A percentile compares a stretch with the other conserved stretches of the same genome.
phyloP scores from a whole-genome alignment of 2,329 filamentous ascomycete species.

The Exophiala viscosa region DNA sequence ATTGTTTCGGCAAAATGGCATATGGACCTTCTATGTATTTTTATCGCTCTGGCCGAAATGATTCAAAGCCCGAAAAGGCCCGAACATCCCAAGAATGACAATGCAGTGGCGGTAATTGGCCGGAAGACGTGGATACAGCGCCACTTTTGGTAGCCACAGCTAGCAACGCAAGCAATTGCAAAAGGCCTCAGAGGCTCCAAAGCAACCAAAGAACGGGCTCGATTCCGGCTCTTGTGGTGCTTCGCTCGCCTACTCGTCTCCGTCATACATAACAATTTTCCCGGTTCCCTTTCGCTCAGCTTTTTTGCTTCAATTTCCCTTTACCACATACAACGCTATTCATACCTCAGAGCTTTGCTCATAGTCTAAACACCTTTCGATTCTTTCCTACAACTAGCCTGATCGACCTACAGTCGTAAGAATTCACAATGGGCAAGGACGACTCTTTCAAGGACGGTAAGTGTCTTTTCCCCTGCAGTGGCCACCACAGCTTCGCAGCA shows the following conservation, averaged over 20 bases:
- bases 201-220: not conserved
- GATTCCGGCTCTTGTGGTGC: constrained; percentile 7
- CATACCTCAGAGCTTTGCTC: constrained; percentile 14
- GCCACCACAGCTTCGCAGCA: constrained; percentile 22
- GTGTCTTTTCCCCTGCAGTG: constrained; percentile 5
- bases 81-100: constrained; percentile 10
- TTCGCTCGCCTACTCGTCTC: constrained; percentile 1
- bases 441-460: constrained; percentile 27
- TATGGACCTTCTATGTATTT: not conserved
- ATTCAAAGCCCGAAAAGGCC: constrained; percentile 9
- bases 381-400: constrained; percentile 9
- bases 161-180: constrained; percentile 7
- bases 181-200: not conserved
- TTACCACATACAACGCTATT: constrained; percentile 13
- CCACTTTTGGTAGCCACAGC: constrained; percentile 8
- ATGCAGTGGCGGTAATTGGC: constrained; percentile 15
- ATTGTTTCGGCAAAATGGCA: not conserved
- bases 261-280: constrained; percentile 21
- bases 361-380: constrained; percentile 2
- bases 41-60: not conserved
- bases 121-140: constrained; percentile 4
- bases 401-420: constrained; percentile 3
- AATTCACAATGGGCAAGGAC: constrained; percentile 28
- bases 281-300: constrained; percentile 6
- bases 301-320: constrained; percentile 18